These are phyloP conservation scores for Suhomyces bribrorum DNA, from an alignment of 1,139 yeast species.

Conservation along the genomic window DNA sequence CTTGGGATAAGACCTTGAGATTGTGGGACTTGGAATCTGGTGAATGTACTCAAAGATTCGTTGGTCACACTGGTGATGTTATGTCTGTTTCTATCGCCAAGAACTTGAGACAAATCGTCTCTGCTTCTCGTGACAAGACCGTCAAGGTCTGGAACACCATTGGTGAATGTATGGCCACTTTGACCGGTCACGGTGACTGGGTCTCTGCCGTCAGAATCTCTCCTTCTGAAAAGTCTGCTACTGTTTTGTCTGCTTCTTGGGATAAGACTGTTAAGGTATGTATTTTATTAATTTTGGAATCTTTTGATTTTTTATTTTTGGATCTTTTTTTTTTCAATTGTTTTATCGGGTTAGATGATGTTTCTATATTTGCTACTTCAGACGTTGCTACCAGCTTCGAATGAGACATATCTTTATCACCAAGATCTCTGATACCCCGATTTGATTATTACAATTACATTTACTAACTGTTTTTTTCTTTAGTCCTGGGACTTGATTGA, in stretches of 20 bases:
- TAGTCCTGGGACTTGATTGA: constrained; percentile 95
- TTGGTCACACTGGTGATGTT: constrained; percentile 98
- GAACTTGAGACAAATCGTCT: constrained; percentile 97
- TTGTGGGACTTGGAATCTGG: constrained; percentile 98
- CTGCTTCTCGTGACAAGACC: constrained; percentile 99
- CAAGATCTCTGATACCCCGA: constrained; percentile 91
- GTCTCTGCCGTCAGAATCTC: constrained; percentile 97
- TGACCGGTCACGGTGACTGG: constrained; percentile 98
- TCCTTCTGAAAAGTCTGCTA: constrained; percentile 70
- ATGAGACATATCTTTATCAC: constrained; percentile 96
- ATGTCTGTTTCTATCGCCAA: constrained; percentile 95
- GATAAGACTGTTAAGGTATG: constrained; percentile 99
- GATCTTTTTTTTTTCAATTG: constrained; percentile 4
- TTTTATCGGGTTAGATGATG: constrained; percentile 53
- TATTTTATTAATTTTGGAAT: constrained; percentile 24
- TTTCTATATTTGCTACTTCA: constrained; percentile 98
- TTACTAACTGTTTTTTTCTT: constrained; percentile 40
- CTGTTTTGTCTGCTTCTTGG: constrained; percentile 98
- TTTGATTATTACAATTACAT: not conserved
- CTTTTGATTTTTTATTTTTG: constrained; percentile 14
- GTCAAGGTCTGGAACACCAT: constrained; percentile 99
- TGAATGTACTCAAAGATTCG: constrained; percentile 92
- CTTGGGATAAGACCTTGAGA: constrained; percentile 99
- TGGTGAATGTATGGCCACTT: constrained; percentile 97
- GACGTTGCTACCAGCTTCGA: constrained; percentile 71